Evolutionary conservation across 2,329 filamentous ascomycete genomes (phyloP), one percentile per base, ranked within the genome.

Genomic region (Microcyclospora tardicrescens): DNA sequence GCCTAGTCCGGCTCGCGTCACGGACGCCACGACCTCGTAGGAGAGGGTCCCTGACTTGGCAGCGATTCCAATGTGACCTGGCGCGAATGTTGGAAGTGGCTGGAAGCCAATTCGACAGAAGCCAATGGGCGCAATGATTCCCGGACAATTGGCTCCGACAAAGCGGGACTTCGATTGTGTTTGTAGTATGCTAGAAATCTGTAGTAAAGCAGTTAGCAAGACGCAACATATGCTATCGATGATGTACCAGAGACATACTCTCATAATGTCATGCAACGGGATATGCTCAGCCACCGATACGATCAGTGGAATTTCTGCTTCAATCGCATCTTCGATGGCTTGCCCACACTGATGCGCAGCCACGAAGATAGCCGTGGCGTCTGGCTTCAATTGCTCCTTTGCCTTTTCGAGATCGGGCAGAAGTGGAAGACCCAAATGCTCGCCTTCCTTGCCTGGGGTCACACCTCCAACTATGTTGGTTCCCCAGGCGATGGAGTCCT

Each of bases 241-340:
- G 5, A 4, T 24, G 19, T 24, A 4, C 8, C 19, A n/a, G 6
- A 8, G 36, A 48, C 67, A 45, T 60, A 80, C 79, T 48, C 80
- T 72, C 47, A 87, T 67, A 55, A 87, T 79, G 52, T 87, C 81
- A 56, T 86, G 81, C 13, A 85, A 62, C 0, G 83, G 83, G 28
- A 87, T 79, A 56, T 86, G 81, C 56, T 89, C 83, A 5, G 83
- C 81, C 6, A 89, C 82, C 5, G 81, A 79, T 6, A 86, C 81
- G 15, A 87, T 76, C 1, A 87, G 68, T 0, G 81, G 80, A 1
- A 87, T 77, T 53, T 87, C 81, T 0, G 81, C 81, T 57, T 79
- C 81, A 37, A 86, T 82, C 1, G 83, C 82, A 56, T 87, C 81
- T 56, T 84, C 78, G 50, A 89, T 86, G 0, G 83, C 83, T 16